Conservation (phyloP, 371 early-diverging fungal genomes). For the Circinella umbellata region DNA sequence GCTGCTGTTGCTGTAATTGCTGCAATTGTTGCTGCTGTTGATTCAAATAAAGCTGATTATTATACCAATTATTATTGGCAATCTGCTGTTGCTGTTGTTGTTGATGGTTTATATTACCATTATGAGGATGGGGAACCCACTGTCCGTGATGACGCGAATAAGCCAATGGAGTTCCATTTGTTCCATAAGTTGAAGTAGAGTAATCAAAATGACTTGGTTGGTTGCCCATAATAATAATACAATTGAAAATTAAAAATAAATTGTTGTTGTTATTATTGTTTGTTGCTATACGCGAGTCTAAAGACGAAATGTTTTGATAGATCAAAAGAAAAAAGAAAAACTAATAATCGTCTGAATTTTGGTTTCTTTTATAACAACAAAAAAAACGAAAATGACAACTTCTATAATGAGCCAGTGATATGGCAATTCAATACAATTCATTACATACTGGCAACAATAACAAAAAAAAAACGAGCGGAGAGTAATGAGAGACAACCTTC, state of each 20-base stretch:
- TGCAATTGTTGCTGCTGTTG: not conserved
- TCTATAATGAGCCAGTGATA: not conserved
- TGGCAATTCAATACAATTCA: not conserved
- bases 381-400: not conserved
- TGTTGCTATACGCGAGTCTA: not conserved
- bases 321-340: not conserved
- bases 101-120: too few species aligned
- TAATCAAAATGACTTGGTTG: constrained; percentile 10
- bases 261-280: not conserved
- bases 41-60: not conserved
- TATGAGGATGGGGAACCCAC: not conserved
- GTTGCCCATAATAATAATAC: constrained; percentile 1
- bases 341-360: not conserved
- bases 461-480: too few species aligned
- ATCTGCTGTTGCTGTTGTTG: not conserved
- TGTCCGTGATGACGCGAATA: constrained; percentile 1
- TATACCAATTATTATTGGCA: not conserved
- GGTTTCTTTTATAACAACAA: not conserved
- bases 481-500: not conserved
- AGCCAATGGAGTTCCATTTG: constrained; percentile 11
- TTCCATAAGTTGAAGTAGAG: not conserved
- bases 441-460: too few species aligned
- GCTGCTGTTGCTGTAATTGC: not conserved
- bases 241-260: not conserved
- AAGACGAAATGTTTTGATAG: not conserved